Base-by-base conservation (phyloP, 306 rosid species). In the Glycine soja region DNA sequence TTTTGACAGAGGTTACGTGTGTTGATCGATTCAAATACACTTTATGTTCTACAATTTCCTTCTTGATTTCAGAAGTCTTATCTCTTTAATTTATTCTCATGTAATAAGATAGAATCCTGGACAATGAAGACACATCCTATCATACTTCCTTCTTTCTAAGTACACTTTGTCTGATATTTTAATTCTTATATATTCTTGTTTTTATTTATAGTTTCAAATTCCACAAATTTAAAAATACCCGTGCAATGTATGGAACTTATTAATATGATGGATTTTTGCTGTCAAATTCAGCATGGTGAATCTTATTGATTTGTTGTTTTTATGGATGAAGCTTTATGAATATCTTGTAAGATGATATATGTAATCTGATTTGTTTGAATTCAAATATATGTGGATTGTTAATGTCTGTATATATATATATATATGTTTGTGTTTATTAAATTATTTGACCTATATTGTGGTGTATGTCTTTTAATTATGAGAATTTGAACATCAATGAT, bases 311-410 rank as follows among this genome's bases (percentile, higher is more conserved):
- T 62, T 32, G 11, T 45, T 75, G 51, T 13, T 75, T 13, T 18
- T 46, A 1, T 75, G 15, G 58, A 42, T 59, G 57, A 24, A 61
- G n/a, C 11, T 46, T 75, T 75, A 43, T 46, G 70, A 18, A 58
- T 58, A 58, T 58, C 65, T 19, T 19, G 13, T 58, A 9, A 58
- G 65, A 10, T 58, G 14, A 10, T 9, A 19, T 19, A 19, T 19
- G 38, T 2, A 19, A 9, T 8, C 7, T 8, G 38, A 19, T 58
- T 12, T 75, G 8, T 43, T 10, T 58, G 30, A 58, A 56, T 56
- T 36, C 16, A 10, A 6, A 12, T 58, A 45, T 9, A 59, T 59
- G 24, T 58, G 24, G 19, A 43, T 19, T 61, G 8, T 7, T 75
- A 13, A 30, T 75, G 45, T 9, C 12, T 43, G 3, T 45, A 0